These are phyloP conservation scores for Pontederia paniculata DNA, from an alignment of 176 grass and related monocot species.

Conservation along the genomic window DNA sequence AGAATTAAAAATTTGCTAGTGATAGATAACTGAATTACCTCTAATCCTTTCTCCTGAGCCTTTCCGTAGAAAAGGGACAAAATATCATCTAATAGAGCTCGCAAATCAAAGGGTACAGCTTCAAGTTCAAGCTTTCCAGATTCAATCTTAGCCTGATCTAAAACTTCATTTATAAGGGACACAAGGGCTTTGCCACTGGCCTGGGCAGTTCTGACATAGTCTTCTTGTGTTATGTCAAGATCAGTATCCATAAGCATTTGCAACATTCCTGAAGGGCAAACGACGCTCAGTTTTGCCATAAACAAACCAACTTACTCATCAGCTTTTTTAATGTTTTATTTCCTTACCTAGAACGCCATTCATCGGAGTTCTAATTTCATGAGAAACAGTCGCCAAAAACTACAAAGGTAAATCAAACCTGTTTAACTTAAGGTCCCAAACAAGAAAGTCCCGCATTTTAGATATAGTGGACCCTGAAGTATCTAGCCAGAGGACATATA, in stretches of 20 bases:
- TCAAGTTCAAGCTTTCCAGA: slow-evolving; percentile 97
- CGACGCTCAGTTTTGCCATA: neutral
- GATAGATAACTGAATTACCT: slow-evolving; percentile 41
- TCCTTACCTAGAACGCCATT: slow-evolving; percentile 90
- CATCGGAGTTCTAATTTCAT: slow-evolving; percentile 99
- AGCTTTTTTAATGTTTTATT: neutral
- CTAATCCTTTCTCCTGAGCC: slow-evolving; percentile 87
- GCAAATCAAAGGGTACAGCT: slow-evolving; percentile 67
- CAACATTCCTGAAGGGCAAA: slow-evolving; percentile 66
- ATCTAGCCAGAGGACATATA: slow-evolving; percentile 8
- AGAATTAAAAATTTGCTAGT: neutral
- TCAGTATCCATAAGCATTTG: slow-evolving; percentile 99
- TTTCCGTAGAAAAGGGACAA: slow-evolving; percentile 94
- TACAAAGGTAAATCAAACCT: slow-evolving; percentile 25
- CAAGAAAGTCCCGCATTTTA: neutral
- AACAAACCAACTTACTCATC: neutral
- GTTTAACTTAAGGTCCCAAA: neutral
- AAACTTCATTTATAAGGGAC: slow-evolving; percentile 93
- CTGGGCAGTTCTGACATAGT: slow-evolving; percentile 96
- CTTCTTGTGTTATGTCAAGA: slow-evolving; percentile 80
- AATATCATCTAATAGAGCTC: slow-evolving; percentile 74
- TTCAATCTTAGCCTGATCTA: slow-evolving; percentile 99
- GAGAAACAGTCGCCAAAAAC: slow-evolving; percentile 99
- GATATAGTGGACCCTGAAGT: neutral
- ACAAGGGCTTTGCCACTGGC: slow-evolving; percentile 91